Conservation (phyloP, 176 grass and related monocot species). For the Phoenix roebelenii region DNA sequence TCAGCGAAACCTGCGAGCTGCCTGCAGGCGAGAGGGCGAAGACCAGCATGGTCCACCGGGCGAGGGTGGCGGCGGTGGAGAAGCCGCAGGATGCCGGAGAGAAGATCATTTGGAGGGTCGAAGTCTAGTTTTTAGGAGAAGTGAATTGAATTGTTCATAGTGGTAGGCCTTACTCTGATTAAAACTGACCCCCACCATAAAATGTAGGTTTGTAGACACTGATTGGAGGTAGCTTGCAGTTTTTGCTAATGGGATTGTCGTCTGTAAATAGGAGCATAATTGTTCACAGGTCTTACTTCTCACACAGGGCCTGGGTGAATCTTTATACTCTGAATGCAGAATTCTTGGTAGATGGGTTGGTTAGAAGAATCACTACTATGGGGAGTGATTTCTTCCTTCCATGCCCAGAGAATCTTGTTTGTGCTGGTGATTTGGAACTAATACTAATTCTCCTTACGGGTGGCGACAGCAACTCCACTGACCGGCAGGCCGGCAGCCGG, state of each 20-base stretch:
- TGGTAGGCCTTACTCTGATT: neutral
- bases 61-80: slow-evolving; percentile 34
- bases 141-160: slow-evolving; percentile 32
- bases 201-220: neutral
- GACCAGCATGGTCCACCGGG: slow-evolving; percentile 23
- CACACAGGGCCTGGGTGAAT: slow-evolving; percentile 30
- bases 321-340: slow-evolving; percentile 75
- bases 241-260: neutral
- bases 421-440: too few relatives aligned
- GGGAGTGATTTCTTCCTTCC: too few relatives aligned
- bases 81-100: slow-evolving; percentile 27
- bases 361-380: neutral
- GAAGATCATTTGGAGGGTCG: slow-evolving; percentile 42
- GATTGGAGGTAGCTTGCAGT: neutral
- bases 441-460: too few relatives aligned
- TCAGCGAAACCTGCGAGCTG: slow-evolving; percentile 31
- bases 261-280: slow-evolving; percentile 20
- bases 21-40: slow-evolving; percentile 22
- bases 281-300: slow-evolving; percentile 27
- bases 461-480: too few relatives aligned
- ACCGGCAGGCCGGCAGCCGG: too few relatives aligned
- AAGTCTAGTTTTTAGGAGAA: slow-evolving; percentile 22
- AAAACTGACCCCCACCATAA: neutral
- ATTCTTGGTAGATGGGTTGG: slow-evolving; percentile 10
- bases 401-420: too few relatives aligned